Base-by-base conservation (phyloP, 2,329 filamentous ascomycete species). In the Talaromyces sp. region DNA sequence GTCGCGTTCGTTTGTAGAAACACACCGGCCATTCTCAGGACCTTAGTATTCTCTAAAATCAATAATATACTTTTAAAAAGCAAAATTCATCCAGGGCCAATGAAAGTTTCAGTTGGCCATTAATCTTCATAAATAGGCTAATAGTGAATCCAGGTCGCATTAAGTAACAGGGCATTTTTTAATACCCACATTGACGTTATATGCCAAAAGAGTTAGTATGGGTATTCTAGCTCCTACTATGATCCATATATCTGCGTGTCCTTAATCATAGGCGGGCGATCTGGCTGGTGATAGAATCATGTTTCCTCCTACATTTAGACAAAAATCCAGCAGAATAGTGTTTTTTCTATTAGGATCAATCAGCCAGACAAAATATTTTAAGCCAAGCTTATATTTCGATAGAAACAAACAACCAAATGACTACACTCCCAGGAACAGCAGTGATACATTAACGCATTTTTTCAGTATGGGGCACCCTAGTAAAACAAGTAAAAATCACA, bases 101-200 rank as follows among this genome's bases (percentile, higher is more conserved):
- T 19, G 38, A 19, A 43, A 43, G 19, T 43, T 19, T 43, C 38
- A 74, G 65, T 56, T 75, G 72, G 55, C 69, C 67, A 43, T 43
- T 4, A 43, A 43, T 10, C 38, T 43, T 19, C 38, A 43, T 17
- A 38, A 38, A 8, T 38, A 8, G 32, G 32, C 32, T 38, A 8
- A 38, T 38, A 10, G 32, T 38, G 32, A 38, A 38, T 38, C 14
- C 32, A 8, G 4, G 10, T 8, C 4, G 32, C 32, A 38, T 38
- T 38, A 38, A 38, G 32, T 38, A 8, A 38, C 14, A 38, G 32
- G 32, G 32, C 32, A 38, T 38, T 38, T 38, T 38, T 38, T 38
- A 38, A 38, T 38, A 38, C 4, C 32, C 32, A 38, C 14, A 38
- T 38, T 13, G 32, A 38, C 32, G 32, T 38, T 8, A 38, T 38